Evolutionary conservation across 768 basidiomycete genomes (phyloP), one percentile per base, ranked within the genome.

Genomic region (Dioszegia crocea): DNA sequence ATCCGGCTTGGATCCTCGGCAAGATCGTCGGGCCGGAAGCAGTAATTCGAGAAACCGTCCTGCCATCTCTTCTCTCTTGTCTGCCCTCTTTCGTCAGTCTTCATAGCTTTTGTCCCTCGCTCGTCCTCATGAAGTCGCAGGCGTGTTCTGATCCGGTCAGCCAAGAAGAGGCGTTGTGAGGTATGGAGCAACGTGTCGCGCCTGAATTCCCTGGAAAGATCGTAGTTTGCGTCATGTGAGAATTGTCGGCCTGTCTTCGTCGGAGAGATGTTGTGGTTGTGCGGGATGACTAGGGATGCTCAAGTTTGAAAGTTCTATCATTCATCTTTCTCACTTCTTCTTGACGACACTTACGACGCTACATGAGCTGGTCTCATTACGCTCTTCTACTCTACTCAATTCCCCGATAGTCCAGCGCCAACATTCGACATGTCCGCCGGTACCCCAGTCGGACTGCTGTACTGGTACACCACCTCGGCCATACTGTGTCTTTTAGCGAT

Each of bases 391-490:
- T 33, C n/a, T n/a, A n/a, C n/a, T 33, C 8, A 14, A 33, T 33
- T 33, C 14, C 33, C 33, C 8, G 33, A 33, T n/a, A n/a, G n/a
- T n/a, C n/a, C n/a, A n/a, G n/a, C 17, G 14, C 17, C 36, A 26
- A 16, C 33, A 9, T 6, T 33, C 33, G 9, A 23, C 31, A 52
- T 23, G 36, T 45, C 56, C 1, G 26, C 47, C 12, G 36, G 56
- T 11, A 51, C 57, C 38, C 58, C 62, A 16, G 67, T 64, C 4
- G 68, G 68, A 12, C 59, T 61, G 51, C 61, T 70, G 39, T 70
- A 67, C 56, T 70, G 68, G 68, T 70, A 65, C 46, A 70, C 68
- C 14, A 63, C 66, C 26, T 63, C 68, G 5, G 59, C 64, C 50
- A 65, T 70, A 39, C 59, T 70, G 33, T 55, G 49, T 14, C 33